A percentile compares a stretch with the other conserved stretches of the same genome.
phyloP scores from a whole-genome alignment of 441 rosid species.

The Erodium trifolium region DNA sequence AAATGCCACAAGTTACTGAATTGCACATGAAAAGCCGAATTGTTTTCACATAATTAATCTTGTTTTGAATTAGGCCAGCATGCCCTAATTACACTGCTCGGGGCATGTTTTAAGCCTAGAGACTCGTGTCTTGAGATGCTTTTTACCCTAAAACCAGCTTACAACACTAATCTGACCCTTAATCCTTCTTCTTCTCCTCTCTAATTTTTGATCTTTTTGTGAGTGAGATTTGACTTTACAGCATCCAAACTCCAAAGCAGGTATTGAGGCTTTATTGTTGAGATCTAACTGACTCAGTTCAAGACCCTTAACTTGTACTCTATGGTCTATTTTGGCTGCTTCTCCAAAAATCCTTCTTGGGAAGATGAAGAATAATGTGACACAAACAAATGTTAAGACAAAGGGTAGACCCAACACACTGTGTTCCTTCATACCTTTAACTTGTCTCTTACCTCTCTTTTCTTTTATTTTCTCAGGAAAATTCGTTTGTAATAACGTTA shows the following conservation, averaged over 20 bases:
- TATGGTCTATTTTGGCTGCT: neutral
- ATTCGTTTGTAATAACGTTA: too few species aligned
- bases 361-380: neutral
- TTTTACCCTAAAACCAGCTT: too few species aligned
- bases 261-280: neutral
- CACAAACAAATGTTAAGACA: too few species aligned
- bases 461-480: neutral
- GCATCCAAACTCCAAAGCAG: neutral
- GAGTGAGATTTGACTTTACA: too few species aligned
- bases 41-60: too few species aligned
- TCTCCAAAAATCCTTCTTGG: neutral
- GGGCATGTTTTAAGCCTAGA: constrained; percentile 7
- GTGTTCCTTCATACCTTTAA: neutral
- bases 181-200: too few species aligned
- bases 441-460: neutral
- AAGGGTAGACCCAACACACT: too few species aligned
- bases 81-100: neutral
- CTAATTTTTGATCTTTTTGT: too few species aligned
- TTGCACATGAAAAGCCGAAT: too few species aligned
- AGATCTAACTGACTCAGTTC: neutral
- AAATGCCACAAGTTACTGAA: too few species aligned
- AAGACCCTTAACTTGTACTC: neutral
- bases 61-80: too few species aligned
- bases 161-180: too few species aligned
- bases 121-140: neutral